These are phyloP conservation scores for Triadica sebifera DNA, from an alignment of 345 rosid species.

Conservation along the genomic window DNA sequence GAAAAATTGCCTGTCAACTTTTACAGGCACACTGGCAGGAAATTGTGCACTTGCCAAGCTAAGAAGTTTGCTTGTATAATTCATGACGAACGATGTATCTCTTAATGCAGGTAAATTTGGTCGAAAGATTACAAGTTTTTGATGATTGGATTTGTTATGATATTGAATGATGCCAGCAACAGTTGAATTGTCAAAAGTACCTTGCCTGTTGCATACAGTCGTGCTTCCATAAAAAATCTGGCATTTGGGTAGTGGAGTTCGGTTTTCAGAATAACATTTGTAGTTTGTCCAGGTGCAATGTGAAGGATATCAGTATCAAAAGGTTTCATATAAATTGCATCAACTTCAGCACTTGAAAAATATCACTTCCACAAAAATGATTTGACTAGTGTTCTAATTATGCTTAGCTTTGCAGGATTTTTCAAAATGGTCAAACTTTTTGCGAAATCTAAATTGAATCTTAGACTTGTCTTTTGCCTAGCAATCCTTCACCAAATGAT, in stretches of 20 bases:
- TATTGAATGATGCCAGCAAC: constrained; percentile 6
- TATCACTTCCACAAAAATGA: too few species aligned
- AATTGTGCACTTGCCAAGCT: background rate
- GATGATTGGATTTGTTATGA: background rate
- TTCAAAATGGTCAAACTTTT: too few species aligned
- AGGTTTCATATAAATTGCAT: too few species aligned
- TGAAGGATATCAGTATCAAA: background rate
- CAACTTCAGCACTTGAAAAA: too few species aligned
- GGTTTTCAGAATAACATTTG: constrained; percentile 8
- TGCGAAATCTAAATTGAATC: too few species aligned
- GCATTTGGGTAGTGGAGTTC: background rate
- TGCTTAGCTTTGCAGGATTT: too few species aligned
- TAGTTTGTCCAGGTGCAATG: constrained; percentile 8
- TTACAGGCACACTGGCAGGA: constrained; percentile 2
- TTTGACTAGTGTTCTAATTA: too few species aligned
- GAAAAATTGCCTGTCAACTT: background rate
- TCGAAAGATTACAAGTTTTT: background rate
- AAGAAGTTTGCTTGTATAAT: background rate
- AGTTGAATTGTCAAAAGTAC: constrained; percentile 6
- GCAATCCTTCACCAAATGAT: too few species aligned
- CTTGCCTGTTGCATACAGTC: constrained; percentile 6
- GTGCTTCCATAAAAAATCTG: background rate
- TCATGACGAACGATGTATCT: constrained; percentile 3
- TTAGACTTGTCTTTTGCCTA: too few species aligned
- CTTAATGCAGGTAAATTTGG: background rate